phyloP scores from a whole-genome alignment of 345 rosid genomes.

The Brassica napus region DNA sequence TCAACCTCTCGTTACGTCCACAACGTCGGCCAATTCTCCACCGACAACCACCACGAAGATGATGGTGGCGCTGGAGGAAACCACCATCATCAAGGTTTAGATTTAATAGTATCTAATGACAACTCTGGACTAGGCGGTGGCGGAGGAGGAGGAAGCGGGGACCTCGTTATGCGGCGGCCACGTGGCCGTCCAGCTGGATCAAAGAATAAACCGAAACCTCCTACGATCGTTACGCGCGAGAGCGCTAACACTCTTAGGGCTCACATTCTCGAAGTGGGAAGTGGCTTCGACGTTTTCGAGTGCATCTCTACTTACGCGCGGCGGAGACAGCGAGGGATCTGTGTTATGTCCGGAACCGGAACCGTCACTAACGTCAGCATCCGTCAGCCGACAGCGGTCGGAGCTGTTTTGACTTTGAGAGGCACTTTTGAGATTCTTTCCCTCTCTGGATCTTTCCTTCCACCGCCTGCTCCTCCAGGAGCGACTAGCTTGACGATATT shows the following conservation, averaged over 20 bases:
- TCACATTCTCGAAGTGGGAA: slow-evolving; percentile 92
- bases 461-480: slow-evolving; percentile 95
- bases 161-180: slow-evolving; percentile 70
- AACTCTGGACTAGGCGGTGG: slow-evolving; percentile 35
- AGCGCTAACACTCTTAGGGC: slow-evolving; percentile 96
- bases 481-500: slow-evolving; percentile 88
- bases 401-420: slow-evolving; percentile 71
- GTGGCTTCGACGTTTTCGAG: slow-evolving; percentile 86
- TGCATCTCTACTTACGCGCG: slow-evolving; percentile 88
- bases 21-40: slow-evolving; percentile 39
- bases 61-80: too few species aligned
- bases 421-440: slow-evolving; percentile 96
- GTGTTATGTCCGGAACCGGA: slow-evolving; percentile 83
- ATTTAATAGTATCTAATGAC: slow-evolving; percentile 27
- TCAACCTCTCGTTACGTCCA: slow-evolving; percentile 45
- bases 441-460: slow-evolving; percentile 83
- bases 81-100: slow-evolving; percentile 35
- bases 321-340: slow-evolving; percentile 87
- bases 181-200: slow-evolving; percentile 95
- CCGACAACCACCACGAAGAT: slow-evolving; percentile 38
- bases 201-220: slow-evolving; percentile 87
- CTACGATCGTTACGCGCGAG: slow-evolving; percentile 86
- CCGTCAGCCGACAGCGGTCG: slow-evolving; percentile 84
- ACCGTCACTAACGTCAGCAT: slow-evolving; percentile 89
- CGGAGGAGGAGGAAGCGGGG: slow-evolving; percentile 51